Evolutionary conservation across 108 stramenopile genomes (phyloP).

Genomic region (Epithemia pelagica): DNA sequence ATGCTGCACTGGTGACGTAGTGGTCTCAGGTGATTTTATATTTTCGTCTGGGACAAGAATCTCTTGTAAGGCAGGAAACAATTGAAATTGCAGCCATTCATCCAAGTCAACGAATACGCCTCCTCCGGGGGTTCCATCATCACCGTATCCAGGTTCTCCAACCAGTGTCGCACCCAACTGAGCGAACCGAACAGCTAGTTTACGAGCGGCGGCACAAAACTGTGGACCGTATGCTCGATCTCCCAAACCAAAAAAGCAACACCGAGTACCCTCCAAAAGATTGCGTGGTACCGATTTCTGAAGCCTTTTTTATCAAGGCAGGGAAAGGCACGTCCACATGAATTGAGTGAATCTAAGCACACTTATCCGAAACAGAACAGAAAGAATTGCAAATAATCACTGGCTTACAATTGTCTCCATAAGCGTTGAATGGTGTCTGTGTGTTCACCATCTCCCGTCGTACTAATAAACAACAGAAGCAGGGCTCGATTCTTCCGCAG

Average conservation of each 20-base stretch:
- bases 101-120: conserved; percentile 81
- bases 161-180: conserved; percentile 56
- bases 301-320: conserved; percentile 17
- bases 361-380: background rate
- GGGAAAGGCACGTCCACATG: too few relatives aligned
- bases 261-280: conserved; percentile 30
- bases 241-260: conserved; percentile 73
- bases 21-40: background rate
- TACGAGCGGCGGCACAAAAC: conserved; percentile 80
- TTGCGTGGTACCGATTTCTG: conserved; percentile 47
- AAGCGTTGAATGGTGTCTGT: conserved; percentile 58
- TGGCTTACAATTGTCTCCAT: conserved; percentile 42
- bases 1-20: background rate
- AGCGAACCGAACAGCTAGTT: conserved; percentile 66
- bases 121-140: conserved; percentile 73
- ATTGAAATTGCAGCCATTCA: conserved; percentile 45
- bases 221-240: conserved; percentile 82
- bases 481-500: conserved; percentile 12
- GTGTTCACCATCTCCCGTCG: conserved; percentile 82
- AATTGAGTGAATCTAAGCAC: too few relatives aligned
- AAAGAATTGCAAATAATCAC: background rate
- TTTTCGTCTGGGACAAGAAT: background rate
- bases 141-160: conserved; percentile 75
- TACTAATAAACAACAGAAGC: conserved; percentile 65
- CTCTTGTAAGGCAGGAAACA: background rate